phyloP scores from a whole-genome alignment of 192 early-diverging fungal genomes.

The Piromyces sp. region DNA sequence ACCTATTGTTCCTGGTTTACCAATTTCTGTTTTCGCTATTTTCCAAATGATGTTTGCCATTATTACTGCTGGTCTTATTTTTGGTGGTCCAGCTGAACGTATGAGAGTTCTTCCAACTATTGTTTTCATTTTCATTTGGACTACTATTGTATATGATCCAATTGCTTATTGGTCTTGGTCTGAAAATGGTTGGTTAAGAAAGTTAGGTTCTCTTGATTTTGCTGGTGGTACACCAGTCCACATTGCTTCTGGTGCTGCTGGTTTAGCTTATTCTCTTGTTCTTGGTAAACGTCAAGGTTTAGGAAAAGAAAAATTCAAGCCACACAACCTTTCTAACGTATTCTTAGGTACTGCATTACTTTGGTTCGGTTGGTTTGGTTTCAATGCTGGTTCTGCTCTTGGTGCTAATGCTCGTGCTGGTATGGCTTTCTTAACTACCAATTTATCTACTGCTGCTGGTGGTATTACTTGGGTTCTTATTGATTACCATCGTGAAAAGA shows the following conservation, averaged over 20 bases:
- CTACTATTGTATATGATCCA: slow-evolving; percentile 42
- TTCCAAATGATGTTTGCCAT: slow-evolving; percentile 72
- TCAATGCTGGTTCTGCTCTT: slow-evolving; percentile 68
- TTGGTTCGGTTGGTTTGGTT: slow-evolving; percentile 86
- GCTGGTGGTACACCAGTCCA: slow-evolving; percentile 79
- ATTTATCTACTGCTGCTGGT: slow-evolving; percentile 48
- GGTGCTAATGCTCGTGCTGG: slow-evolving; percentile 51
- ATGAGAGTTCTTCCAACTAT: slow-evolving; percentile 38
- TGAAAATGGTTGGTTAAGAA: slow-evolving; percentile 55
- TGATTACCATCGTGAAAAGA: slow-evolving; percentile 50
- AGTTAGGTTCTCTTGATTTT: slow-evolving; percentile 63
- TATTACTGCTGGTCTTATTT: slow-evolving; percentile 49
- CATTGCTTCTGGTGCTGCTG: slow-evolving; percentile 58
- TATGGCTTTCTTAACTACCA: slow-evolving; percentile 57
- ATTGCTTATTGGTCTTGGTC: slow-evolving; percentile 74
- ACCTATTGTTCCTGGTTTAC: slow-evolving; percentile 38
- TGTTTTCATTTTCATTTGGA: slow-evolving; percentile 47
- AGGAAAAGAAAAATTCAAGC: slow-evolving; percentile 46
- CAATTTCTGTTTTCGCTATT: slow-evolving; percentile 39
- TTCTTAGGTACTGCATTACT: slow-evolving; percentile 62
- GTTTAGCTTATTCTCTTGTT: slow-evolving; percentile 65
- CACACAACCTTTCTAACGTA: slow-evolving; percentile 69
- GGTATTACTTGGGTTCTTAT: slow-evolving; percentile 53
- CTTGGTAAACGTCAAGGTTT: slow-evolving; percentile 58
- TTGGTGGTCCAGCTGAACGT: slow-evolving; percentile 56